Percentiles rank a stretch among this genome's conserved stretches.
Conservation (phyloP, 352 stramenopile genomes). For the Phytophthora megakarya region DNA sequence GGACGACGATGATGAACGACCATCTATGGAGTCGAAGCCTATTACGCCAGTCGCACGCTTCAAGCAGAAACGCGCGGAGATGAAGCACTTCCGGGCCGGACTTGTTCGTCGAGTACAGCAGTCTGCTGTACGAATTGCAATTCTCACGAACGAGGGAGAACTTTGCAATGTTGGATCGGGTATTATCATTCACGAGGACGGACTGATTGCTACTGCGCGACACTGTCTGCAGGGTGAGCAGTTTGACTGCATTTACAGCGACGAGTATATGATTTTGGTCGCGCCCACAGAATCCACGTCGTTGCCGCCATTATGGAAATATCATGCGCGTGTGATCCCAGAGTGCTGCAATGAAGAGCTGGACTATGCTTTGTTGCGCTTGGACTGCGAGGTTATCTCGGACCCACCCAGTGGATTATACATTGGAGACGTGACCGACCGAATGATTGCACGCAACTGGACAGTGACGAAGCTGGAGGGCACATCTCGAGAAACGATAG, state of each 20-base stretch:
- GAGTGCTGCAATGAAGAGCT: slow-evolving; percentile 87
- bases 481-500: slow-evolving; percentile 69
- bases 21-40: slow-evolving; percentile 60
- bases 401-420: slow-evolving; percentile 87
- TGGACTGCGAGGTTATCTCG: slow-evolving; percentile 86
- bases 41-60: slow-evolving; percentile 83
- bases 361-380: slow-evolving; percentile 81
- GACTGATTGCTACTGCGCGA: slow-evolving; percentile 77
- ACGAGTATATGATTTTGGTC: slow-evolving; percentile 89
- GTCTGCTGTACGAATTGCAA: slow-evolving; percentile 83
- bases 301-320: slow-evolving; percentile 81
- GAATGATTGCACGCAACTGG: slow-evolving; percentile 86
- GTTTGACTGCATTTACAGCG: slow-evolving; percentile 88
- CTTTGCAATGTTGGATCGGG: slow-evolving; percentile 87
- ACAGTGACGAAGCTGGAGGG: slow-evolving; percentile 80
- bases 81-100: slow-evolving; percentile 87
- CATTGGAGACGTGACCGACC: slow-evolving; percentile 88
- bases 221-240: slow-evolving; percentile 85
- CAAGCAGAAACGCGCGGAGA: slow-evolving; percentile 78
- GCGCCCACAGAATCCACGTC: slow-evolving; percentile 85
- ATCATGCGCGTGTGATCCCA: slow-evolving; percentile 79
- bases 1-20: slow-evolving; percentile 76
- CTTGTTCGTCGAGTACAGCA: slow-evolving; percentile 87
- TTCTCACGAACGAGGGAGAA: slow-evolving; percentile 84
- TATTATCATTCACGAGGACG: slow-evolving; percentile 85